A percentile compares a stretch with the other conserved stretches of the same genome.
phyloP scores from a whole-genome alignment of 345 rosid genomes.

The Eucalyptus sideroxylon region DNA sequence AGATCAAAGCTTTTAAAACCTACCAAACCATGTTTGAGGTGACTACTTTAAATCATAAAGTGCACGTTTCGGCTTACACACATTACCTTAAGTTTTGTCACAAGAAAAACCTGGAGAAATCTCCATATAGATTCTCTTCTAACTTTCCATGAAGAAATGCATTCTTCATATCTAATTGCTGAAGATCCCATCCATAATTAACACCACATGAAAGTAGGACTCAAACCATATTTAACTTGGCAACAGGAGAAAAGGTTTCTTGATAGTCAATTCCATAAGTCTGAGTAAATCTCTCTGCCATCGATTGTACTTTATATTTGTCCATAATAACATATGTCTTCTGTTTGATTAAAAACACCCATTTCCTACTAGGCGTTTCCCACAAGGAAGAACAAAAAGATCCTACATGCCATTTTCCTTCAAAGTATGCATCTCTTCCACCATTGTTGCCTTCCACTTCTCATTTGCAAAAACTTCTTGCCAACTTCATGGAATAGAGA shows the following conservation, averaged over 20 bases:
- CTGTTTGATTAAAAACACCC: too few relatives aligned
- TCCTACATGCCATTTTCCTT: neutral
- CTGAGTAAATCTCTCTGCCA: too few relatives aligned
- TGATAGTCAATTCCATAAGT: neutral
- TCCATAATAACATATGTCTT: too few relatives aligned
- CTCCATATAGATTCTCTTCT: too few relatives aligned
- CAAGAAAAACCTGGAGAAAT: neutral
- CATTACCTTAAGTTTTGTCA: neutral
- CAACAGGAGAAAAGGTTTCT: neutral
- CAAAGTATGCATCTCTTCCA: too few relatives aligned
- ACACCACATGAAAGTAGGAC: neutral
- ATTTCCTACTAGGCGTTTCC: neutral
- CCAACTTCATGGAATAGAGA: too few relatives aligned
- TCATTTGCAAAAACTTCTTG: too few relatives aligned
- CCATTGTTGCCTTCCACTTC: too few relatives aligned
- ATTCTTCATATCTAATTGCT: too few relatives aligned
- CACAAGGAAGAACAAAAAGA: neutral
- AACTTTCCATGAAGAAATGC: too few relatives aligned
- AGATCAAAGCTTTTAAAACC: neutral
- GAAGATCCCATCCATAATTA: too few relatives aligned
- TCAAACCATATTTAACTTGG: neutral
- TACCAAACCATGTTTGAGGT: neutral
- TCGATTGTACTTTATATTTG: rapidly evolving
- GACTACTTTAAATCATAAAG: neutral
- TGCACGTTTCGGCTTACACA: rapidly evolving